Evolutionary conservation across 805 yeast species (phyloP).

Genomic region (Yamadazyma tumulicola): DNA sequence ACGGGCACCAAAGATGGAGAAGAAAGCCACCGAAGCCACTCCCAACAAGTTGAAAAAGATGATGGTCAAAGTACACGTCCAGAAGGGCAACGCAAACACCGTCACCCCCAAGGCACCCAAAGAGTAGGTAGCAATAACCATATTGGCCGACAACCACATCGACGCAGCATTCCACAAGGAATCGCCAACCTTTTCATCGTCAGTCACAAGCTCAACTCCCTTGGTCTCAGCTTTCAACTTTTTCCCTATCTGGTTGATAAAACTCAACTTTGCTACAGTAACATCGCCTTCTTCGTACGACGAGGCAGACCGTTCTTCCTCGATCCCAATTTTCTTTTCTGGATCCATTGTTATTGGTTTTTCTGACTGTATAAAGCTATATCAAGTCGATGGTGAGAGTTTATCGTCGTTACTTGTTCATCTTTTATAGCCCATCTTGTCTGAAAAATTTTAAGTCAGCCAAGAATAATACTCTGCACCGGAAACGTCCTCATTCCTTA

Average conservation of each 20-base stretch:
- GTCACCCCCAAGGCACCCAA: constrained; percentile 37
- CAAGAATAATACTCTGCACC: too few relatives aligned
- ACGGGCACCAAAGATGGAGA: constrained; percentile 33
- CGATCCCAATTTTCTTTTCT: constrained; percentile 1
- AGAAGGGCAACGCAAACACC: constrained; percentile 28
- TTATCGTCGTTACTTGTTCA: too few relatives aligned
- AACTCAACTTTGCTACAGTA: constrained; percentile 14
- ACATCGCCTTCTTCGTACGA: constrained; percentile 3
- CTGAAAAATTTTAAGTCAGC: too few relatives aligned
- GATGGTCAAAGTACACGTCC: constrained; percentile 28
- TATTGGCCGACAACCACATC: constrained; percentile 28
- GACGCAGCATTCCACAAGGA: constrained; percentile 61
- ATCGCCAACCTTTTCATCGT: constrained; percentile 67
- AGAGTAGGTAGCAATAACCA: constrained; percentile 34
- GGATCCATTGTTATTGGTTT: constrained; percentile 2
- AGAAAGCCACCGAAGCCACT: constrained; percentile 36
- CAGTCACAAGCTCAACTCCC: constrained; percentile 79
- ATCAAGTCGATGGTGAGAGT: too few relatives aligned
- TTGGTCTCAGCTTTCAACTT: constrained; percentile 43
- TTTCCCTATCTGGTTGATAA: constrained; percentile 26
- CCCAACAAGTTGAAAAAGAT: constrained; percentile 34
- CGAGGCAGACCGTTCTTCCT: constrained; percentile 2
- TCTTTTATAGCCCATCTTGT: too few relatives aligned
- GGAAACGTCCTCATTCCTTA: too few relatives aligned
- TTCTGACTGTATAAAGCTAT: too few relatives aligned